phyloP scores from a whole-genome alignment of 768 basidiomycete genomes.

The Pulveroboletus frians region DNA sequence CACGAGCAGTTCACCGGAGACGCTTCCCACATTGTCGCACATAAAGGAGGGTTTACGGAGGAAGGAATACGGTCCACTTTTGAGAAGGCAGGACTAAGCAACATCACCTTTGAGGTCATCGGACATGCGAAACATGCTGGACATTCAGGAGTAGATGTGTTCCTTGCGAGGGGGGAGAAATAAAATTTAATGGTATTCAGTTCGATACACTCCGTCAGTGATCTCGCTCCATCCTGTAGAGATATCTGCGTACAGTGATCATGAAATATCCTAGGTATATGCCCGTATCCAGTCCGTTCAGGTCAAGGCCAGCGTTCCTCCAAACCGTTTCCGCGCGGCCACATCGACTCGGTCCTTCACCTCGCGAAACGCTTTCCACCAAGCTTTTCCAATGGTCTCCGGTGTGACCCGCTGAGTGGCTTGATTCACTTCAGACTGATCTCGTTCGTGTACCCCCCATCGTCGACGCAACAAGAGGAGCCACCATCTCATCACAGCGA shows the following conservation, averaged over 20 bases:
- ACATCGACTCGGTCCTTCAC: slow-evolving; percentile 65
- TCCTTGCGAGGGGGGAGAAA: slow-evolving; percentile 52
- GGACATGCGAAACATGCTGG: slow-evolving; percentile 30
- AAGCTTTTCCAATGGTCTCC: slow-evolving; percentile 52
- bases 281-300: slow-evolving; percentile 31
- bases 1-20: slow-evolving; percentile 29
- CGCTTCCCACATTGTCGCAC: slow-evolving; percentile 46
- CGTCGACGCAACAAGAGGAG: slow-evolving; percentile 57
- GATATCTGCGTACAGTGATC: background rate
- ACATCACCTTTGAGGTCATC: slow-evolving; percentile 37
- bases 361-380: slow-evolving; percentile 77
- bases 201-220: background rate
- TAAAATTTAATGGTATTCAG: slow-evolving; percentile 1
- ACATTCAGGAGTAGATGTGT: slow-evolving; percentile 37
- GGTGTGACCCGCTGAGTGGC: slow-evolving; percentile 30
- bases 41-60: slow-evolving; percentile 50
- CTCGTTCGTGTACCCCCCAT: slow-evolving; percentile 55
- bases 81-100: slow-evolving; percentile 46
- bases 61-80: slow-evolving; percentile 46
- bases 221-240: background rate
- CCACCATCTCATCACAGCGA: slow-evolving; percentile 82
- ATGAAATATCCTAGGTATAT: background rate
- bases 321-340: slow-evolving; percentile 63
- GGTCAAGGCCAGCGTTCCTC: slow-evolving; percentile 60
- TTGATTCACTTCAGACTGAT: slow-evolving; percentile 31